These are phyloP conservation scores for Emydomyces testavorans DNA, from an alignment of 2,329 filamentous ascomycete genomes.

Conservation along the genomic window DNA sequence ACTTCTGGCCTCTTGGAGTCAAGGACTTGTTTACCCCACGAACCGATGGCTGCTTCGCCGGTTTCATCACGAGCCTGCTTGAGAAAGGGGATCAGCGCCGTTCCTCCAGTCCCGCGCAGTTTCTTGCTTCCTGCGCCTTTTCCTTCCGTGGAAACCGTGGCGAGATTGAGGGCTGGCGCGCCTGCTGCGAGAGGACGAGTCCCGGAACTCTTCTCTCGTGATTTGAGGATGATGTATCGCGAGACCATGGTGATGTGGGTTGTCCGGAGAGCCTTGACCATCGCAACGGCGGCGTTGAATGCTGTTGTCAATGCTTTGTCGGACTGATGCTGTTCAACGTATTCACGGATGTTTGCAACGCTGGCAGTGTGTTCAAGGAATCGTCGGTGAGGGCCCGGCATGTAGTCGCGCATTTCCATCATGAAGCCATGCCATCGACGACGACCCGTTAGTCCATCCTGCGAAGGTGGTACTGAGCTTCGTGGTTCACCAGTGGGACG, in stretches of 20 bases:
- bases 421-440: slow-evolving; percentile 75
- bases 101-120: slow-evolving; percentile 83
- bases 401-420: slow-evolving; percentile 91
- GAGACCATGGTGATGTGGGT: slow-evolving; percentile 95
- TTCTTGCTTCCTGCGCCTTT: slow-evolving; percentile 43
- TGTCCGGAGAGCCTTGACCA: slow-evolving; percentile 68
- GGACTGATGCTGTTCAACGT: slow-evolving; percentile 52
- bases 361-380: slow-evolving; percentile 71
- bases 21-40: slow-evolving; percentile 49
- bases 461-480: slow-evolving; percentile 7
- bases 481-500: slow-evolving; percentile 66
- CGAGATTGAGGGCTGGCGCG: slow-evolving; percentile 36
- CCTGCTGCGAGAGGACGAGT: slow-evolving; percentile 32
- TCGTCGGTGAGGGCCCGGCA: slow-evolving; percentile 83
- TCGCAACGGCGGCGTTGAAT: slow-evolving; percentile 80
- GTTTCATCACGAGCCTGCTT: slow-evolving; percentile 97
- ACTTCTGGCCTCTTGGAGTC: slow-evolving; percentile 39
- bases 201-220: slow-evolving; percentile 57
- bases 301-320: slow-evolving; percentile 62
- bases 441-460: slow-evolving; percentile 23
- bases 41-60: slow-evolving; percentile 71
- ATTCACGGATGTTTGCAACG: slow-evolving; percentile 79
- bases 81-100: slow-evolving; percentile 84
- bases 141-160: slow-evolving; percentile 19
- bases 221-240: slow-evolving; percentile 86